phyloP scores from a whole-genome alignment of 345 rosid species.

The Eucalyptus erythrocorys region DNA sequence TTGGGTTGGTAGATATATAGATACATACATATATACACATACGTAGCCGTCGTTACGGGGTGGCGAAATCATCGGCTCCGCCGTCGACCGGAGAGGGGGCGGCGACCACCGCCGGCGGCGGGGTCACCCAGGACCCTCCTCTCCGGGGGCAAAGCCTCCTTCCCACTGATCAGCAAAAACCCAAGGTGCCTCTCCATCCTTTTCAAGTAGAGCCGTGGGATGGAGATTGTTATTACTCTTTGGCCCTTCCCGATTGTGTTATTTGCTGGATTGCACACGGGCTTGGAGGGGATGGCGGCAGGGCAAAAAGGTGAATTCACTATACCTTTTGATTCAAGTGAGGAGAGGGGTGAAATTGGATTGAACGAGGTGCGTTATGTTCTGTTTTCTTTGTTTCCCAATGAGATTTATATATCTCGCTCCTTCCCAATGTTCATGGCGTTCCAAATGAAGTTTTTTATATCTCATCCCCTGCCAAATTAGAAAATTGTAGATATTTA shows the following conservation, averaged over 20 bases:
- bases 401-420: neutral
- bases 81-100: neutral
- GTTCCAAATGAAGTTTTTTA: neutral
- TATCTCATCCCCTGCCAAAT: neutral
- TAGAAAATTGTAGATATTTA: too few relatives aligned
- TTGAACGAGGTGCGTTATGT: neutral
- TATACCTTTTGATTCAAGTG: too few relatives aligned
- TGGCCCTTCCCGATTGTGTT: neutral
- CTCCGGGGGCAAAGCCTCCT: neutral
- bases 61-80: neutral
- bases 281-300: neutral
- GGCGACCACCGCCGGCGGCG: neutral
- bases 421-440: neutral
- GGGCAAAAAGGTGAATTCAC: neutral
- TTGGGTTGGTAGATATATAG: neutral
- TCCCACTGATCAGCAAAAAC: fast-evolving
- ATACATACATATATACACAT: neutral
- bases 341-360: neutral
- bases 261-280: neutral
- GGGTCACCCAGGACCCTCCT: neutral
- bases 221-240: neutral
- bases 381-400: neutral
- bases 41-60: neutral
- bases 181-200: neutral
- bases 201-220: neutral